phyloP scores from a whole-genome alignment of 768 basidiomycete species.

The Termitomyces sp. region DNA sequence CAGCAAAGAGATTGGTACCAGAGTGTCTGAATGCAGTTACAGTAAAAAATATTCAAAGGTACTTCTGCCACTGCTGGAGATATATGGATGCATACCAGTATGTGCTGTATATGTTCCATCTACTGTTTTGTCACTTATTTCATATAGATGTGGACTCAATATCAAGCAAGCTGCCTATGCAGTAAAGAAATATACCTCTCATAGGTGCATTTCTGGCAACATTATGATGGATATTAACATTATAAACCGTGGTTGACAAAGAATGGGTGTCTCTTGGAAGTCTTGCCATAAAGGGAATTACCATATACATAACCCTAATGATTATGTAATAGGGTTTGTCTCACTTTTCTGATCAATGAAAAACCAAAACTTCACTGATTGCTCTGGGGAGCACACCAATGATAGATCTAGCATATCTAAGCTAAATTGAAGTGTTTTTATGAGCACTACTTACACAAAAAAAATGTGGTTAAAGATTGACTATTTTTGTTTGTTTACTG shows the following conservation, averaged over 20 bases:
- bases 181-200: background rate
- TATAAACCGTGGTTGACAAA: background rate
- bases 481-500: background rate
- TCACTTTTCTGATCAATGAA: background rate
- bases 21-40: background rate
- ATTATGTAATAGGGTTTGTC: background rate
- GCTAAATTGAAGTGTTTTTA: background rate
- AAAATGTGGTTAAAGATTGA: background rate
- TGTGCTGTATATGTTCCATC: background rate
- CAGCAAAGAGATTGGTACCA: background rate
- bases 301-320: background rate
- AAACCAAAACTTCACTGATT: background rate
- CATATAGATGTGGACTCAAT: background rate
- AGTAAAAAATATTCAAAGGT: background rate
- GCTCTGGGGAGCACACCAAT: background rate
- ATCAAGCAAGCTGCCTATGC: background rate
- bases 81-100: background rate
- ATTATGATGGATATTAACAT: background rate
- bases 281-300: background rate
- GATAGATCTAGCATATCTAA: background rate
- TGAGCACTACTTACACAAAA: background rate
- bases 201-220: background rate
- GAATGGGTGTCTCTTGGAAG: background rate
- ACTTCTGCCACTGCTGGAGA: background rate
- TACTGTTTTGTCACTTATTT: background rate